phyloP scores from a whole-genome alignment of 2,329 filamentous ascomycete species.

The Aspergillus ochraceus region DNA sequence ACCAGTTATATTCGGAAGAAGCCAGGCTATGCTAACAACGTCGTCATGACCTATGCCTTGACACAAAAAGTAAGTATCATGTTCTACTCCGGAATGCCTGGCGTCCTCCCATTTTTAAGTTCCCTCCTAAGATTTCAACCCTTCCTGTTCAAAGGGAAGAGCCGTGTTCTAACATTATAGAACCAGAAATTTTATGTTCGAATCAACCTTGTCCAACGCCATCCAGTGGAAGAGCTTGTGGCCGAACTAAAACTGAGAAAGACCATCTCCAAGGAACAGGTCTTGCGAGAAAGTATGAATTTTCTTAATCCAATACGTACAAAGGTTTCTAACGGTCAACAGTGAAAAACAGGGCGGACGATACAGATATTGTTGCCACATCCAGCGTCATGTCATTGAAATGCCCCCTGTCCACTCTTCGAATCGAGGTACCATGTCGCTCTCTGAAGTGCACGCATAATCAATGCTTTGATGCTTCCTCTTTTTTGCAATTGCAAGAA shows the following conservation, averaged over 20 bases:
- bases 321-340: slow-evolving; percentile 18
- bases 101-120: not conserved
- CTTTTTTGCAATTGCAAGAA: slow-evolving; percentile 90
- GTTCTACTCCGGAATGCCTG: not conserved
- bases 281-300: slow-evolving; percentile 74
- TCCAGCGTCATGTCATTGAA: slow-evolving; percentile 88
- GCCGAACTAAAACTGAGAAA: slow-evolving; percentile 63
- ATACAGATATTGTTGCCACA: slow-evolving; percentile 85
- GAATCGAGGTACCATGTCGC: slow-evolving; percentile 77
- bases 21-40: slow-evolving; percentile 68
- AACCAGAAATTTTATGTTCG: slow-evolving; percentile 69
- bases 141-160: not conserved
- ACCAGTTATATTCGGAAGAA: slow-evolving; percentile 72
- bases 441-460: slow-evolving; percentile 80
- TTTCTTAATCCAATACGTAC: slow-evolving; percentile 5
- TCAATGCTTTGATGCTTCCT: slow-evolving; percentile 91
- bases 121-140: not conserved
- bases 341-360: slow-evolving; percentile 80
- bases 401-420: slow-evolving; percentile 84
- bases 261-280: slow-evolving; percentile 75
- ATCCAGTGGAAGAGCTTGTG: slow-evolving; percentile 71
- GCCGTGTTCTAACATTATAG: not conserved
- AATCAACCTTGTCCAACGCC: slow-evolving; percentile 72
- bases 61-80: slow-evolving; percentile 69
- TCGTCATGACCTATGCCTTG: slow-evolving; percentile 88